Evolutionary conservation across 2,329 filamentous ascomycete genomes (phyloP), one percentile per base, ranked within the genome.

Genomic region (Colletotrichum orchidophilum): DNA sequence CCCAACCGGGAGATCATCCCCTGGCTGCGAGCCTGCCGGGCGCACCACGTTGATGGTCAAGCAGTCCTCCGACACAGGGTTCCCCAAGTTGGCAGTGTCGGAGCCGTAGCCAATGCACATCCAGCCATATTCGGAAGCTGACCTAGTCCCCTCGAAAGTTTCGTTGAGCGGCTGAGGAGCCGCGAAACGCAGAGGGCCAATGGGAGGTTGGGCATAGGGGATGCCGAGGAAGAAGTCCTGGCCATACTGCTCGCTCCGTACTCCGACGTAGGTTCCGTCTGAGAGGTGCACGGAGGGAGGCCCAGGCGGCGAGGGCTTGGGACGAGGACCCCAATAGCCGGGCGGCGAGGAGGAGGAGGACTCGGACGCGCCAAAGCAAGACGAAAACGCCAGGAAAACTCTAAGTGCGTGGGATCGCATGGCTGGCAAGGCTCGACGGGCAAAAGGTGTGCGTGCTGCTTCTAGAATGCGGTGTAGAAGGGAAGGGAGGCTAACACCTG

Each of bases 141-240:
- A 76, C 15, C 80, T 78, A 9, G 77, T 71, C 5, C 77, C 84
- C 67, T 89, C 86, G 4, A 90, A 79, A 1, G 84, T 75, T 1
- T 81, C 76, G 11, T 82, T 83, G 7, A 91, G 77, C 1, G 85
- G 80, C 73, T 88, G 83, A 3, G 91, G 91, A 12, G 88, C 86
- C 71, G 86, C 88, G n/a, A 93, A 82, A 11, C 91, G 87, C 26
- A 91, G 83, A 1, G 82, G 75, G 0, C 87, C 89, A 1, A 86
- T 82, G 0, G 91, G 91, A 3, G 89, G 86, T 71, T 91, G 80
- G 1, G 90, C 90, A 74, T 88, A 93, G 1, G 91, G 91, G 68
- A 93, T 90, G 13, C 88, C 90, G 71, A 86, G 85, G 80, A 92
- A 92, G 27, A 81, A 84, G 66, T 92, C 90, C 55, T 87, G 86